Conservation (phyloP, 179 eudicot species). For the Sideroxylon spinosum region DNA sequence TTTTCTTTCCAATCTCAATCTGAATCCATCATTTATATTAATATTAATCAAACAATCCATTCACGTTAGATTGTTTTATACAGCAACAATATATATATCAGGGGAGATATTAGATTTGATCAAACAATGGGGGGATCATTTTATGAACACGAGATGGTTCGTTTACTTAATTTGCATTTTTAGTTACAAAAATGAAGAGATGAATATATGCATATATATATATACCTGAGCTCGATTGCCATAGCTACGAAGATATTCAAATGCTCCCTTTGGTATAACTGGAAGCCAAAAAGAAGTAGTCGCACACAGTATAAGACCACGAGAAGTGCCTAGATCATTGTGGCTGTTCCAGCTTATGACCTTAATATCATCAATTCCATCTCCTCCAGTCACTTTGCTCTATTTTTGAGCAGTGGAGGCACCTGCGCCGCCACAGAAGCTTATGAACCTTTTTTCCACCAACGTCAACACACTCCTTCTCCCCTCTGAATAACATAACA, state of each 20-base stretch:
- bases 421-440: slow-evolving; percentile 38
- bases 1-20: too few relatives aligned
- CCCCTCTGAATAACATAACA: slow-evolving; percentile 29
- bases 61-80: too few relatives aligned
- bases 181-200: too few relatives aligned
- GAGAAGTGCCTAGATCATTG: slow-evolving; percentile 43
- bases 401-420: slow-evolving; percentile 37
- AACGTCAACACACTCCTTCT: slow-evolving; percentile 47
- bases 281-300: slow-evolving; percentile 58
- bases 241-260: slow-evolving; percentile 40
- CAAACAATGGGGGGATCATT: too few relatives aligned
- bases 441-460: slow-evolving; percentile 46
- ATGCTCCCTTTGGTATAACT: slow-evolving; percentile 38
- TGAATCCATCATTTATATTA: too few relatives aligned
- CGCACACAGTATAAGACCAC: slow-evolving; percentile 44
- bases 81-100: too few relatives aligned
- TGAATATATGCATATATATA: too few relatives aligned
- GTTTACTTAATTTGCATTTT: too few relatives aligned
- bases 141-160: too few relatives aligned
- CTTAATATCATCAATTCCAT: slow-evolving; percentile 38
- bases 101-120: too few relatives aligned
- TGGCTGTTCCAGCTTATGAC: slow-evolving; percentile 40
- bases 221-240: slow-evolving; percentile 33
- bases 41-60: too few relatives aligned
- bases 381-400: slow-evolving; percentile 35